A percentile compares a stretch with the other conserved stretches of the same genome.
Evolutionary conservation across 2,329 filamentous ascomycete genomes (phyloP).

Genomic region (Fusarium sororula): DNA sequence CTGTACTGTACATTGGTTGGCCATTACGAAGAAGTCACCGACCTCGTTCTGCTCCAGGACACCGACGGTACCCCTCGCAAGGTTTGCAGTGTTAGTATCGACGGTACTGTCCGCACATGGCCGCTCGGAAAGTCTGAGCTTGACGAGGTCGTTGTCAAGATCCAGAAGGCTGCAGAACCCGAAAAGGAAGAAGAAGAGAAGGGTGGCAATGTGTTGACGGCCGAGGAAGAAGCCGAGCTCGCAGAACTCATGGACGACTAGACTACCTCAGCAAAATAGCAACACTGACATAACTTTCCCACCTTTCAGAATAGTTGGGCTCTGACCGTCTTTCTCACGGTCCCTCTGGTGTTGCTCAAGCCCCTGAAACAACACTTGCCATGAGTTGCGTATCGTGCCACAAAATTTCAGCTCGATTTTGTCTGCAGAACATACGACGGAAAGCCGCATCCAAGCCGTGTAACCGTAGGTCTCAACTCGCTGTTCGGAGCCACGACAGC

Average conservation of each 20-base stretch:
- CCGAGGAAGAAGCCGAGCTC: conserved; percentile 91
- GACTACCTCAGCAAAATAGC: background rate
- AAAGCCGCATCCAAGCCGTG: background rate
- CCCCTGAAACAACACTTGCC: background rate
- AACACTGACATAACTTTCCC: background rate
- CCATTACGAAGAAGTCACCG: conserved; percentile 94
- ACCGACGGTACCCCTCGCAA: conserved; percentile 49
- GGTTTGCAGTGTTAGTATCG: conserved; percentile 86
- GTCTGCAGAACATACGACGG: background rate
- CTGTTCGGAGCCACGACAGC: conserved; percentile 3
- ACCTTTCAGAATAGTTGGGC: background rate
- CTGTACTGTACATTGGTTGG: conserved; percentile 79
- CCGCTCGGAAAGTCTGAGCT: conserved; percentile 70
- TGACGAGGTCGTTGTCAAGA: conserved; percentile 59
- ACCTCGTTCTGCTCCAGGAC: conserved; percentile 69
- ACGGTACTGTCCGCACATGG: conserved; percentile 89
- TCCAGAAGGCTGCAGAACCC: conserved; percentile 58
- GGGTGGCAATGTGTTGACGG: conserved; percentile 70
- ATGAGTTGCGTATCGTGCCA: conserved; percentile 14
- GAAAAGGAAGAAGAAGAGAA: conserved; percentile 59
- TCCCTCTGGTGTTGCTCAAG: background rate
- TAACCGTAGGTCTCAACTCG: background rate
- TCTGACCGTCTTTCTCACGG: background rate
- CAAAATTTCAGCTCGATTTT: conserved; percentile 26
- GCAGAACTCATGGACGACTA: conserved; percentile 87